Evolutionary conservation across 2,329 filamentous ascomycete genomes (phyloP).

Genomic region (Cryphonectria nitschkei): DNA sequence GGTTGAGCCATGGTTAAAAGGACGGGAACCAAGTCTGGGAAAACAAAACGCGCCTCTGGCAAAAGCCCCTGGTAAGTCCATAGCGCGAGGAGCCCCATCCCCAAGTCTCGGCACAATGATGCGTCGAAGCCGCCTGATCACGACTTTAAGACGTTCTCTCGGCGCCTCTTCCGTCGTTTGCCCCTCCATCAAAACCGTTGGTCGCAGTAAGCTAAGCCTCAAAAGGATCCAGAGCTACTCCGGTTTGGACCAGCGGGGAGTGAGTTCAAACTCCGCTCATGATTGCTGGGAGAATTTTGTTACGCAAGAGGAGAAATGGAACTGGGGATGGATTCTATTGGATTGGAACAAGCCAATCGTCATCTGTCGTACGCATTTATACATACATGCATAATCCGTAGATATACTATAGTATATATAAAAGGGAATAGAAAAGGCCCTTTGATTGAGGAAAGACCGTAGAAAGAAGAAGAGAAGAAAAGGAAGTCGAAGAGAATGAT

Average conservation of each 20-base stretch:
- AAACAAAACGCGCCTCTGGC: too few relatives aligned
- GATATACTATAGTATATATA: too few relatives aligned
- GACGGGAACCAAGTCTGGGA: too few relatives aligned
- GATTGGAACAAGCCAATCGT: background rate
- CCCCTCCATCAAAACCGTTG: background rate
- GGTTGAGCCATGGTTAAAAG: too few relatives aligned
- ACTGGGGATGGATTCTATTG: background rate
- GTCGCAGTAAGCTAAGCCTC: conserved; percentile 9
- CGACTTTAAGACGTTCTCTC: background rate
- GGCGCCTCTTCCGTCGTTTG: background rate
- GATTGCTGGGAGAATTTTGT: conserved; percentile 26
- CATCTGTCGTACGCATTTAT: background rate
- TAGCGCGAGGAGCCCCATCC: background rate
- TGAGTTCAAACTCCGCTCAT: conserved; percentile 8
- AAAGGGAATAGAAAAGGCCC: too few relatives aligned
- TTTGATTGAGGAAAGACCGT: background rate
- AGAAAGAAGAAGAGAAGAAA: background rate
- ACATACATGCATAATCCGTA: background rate
- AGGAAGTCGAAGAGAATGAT: background rate
- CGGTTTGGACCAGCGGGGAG: background rate
- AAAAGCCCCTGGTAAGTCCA: too few relatives aligned
- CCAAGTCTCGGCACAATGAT: conserved; percentile 24
- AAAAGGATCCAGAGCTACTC: background rate
- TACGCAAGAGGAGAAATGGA: conserved; percentile 16
- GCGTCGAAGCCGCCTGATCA: conserved; percentile 18